Evolutionary conservation across 108 stramenopile species (phyloP), one percentile per base, ranked within the genome.

Genomic region (Parietichytrium sp.): DNA sequence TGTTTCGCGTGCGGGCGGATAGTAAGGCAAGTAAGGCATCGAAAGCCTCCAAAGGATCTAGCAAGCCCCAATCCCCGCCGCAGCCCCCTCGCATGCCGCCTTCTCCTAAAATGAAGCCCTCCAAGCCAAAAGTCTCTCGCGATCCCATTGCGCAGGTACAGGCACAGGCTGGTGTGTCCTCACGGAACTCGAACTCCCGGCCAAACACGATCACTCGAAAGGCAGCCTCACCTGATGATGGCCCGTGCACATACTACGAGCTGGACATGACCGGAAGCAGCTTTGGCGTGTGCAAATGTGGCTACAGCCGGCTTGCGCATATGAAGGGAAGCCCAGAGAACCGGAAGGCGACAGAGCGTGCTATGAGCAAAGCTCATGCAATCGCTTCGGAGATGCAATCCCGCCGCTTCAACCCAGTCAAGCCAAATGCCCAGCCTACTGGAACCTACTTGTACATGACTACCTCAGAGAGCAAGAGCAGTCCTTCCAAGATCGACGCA

Each of bases 271-370:
- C 61, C 33, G 61, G 61, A 10, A 42, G 38, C 29, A 25, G 15
- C 61, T 72, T 72, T 72, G 61, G 61, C 42, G 45, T 72, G 61
- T 72, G 61, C 61, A 72, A 72, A 3, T 72, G 61, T 25, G 61
- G 61, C 15, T 72, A 45, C 33, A 45, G 38, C n/a, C 61, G 61
- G 29, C 61, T 72, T 10, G 61, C 61, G 38, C 61, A 72, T 25
- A 42, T 72, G 38, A 72, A 72, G 61, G 61, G 61, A 6, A 45
- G 38, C 10, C 33, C 61, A 16, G 61, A 72, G 61, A 45, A 72
- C 61, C 61, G 61, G 10, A 16, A 27, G 6, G 61, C 61, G 10
- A 27, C 33, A 38, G 61, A 72, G 61, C 10, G n/a, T 27, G 38
- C 38, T 20, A 8, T 27, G 52, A 23, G 52, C 18, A 53, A 53